Evolutionary conservation across 257 asterid genomes (phyloP).

Genomic region (Petrea volubilis): DNA sequence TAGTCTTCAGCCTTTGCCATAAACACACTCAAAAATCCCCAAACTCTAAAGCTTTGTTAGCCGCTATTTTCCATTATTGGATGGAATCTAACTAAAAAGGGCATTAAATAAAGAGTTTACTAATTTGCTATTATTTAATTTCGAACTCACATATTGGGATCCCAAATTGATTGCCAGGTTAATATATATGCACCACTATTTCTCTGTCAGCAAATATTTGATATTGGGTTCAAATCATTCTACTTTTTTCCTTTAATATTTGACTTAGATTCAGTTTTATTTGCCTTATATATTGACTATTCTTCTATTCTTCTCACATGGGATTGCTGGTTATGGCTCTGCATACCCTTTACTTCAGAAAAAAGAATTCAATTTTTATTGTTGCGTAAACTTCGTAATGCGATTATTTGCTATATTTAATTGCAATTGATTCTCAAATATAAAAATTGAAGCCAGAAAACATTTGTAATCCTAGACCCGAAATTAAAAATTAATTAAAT

Average conservation of each 20-base stretch:
- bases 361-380: background rate
- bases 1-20: background rate
- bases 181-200: background rate
- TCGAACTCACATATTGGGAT: slow-evolving; percentile 27
- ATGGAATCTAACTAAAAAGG: slow-evolving; percentile 12
- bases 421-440: background rate
- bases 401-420: background rate
- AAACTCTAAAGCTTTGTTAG: background rate
- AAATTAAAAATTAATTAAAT: too few relatives aligned
- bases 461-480: too few relatives aligned
- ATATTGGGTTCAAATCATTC: background rate
- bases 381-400: background rate
- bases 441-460: too few relatives aligned
- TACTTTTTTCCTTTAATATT: too few relatives aligned
- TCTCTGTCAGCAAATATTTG: slow-evolving; percentile 9
- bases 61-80: slow-evolving; percentile 21
- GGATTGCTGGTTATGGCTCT: background rate
- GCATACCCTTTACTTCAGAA: background rate
- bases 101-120: background rate
- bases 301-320: too few relatives aligned
- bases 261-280: background rate
- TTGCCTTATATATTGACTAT: background rate
- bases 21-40: background rate
- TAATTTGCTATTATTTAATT: slow-evolving; percentile 9
- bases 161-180: slow-evolving; percentile 4